Base-by-base conservation (phyloP, 768 basidiomycete species). In the Serendipita sp. region DNA sequence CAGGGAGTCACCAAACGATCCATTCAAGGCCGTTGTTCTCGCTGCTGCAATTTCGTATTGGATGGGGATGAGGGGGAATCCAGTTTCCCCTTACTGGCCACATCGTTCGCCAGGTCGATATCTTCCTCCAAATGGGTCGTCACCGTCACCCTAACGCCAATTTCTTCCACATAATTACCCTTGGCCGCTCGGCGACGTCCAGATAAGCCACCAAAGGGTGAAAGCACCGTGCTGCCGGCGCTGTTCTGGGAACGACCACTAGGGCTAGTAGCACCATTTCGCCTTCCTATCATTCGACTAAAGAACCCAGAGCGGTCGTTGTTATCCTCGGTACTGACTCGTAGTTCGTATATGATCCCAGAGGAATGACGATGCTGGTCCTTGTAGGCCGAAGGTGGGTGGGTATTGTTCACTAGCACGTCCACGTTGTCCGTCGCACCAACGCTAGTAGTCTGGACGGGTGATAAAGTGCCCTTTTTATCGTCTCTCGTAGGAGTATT, bases 361-460 rank as follows among this genome's bases (percentile, higher is more conserved):
- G 53, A 58, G 5, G 53, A 58, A 34, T 58, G 53, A 33, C 53
- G 53, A 30, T n/a, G 24, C 3, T 58, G 53, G 53, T 58, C 24
- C 9, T 28, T 28, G 20, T 11, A 58, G 28, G 31, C 22, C 13
- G 17, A 5, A 2, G 20, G 53, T n/a, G 53, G 53, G 53, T 5
- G 34, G 4, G 34, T 3, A 38, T 13, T 5, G 38, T 14, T 38
- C 38, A 38, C 38, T 5, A 38, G 14, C 38, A 38, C 38, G 38
- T n/a, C 28, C 17, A 11, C n/a, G 33, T 58, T n/a, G 24, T 9
- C 28, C 53, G 14, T 11, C 0, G 33, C 38, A 38, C 7, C 11
- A 22, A 33, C 11, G 33, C 5, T 11, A 24, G 53, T 26, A 4
- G 53, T 58, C 11, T 13, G 53, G 17, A 24, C 11, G 17, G 20